These are phyloP conservation scores for Calonectria hawksworthii DNA, from an alignment of 2,329 filamentous ascomycete species.

Conservation along the genomic window DNA sequence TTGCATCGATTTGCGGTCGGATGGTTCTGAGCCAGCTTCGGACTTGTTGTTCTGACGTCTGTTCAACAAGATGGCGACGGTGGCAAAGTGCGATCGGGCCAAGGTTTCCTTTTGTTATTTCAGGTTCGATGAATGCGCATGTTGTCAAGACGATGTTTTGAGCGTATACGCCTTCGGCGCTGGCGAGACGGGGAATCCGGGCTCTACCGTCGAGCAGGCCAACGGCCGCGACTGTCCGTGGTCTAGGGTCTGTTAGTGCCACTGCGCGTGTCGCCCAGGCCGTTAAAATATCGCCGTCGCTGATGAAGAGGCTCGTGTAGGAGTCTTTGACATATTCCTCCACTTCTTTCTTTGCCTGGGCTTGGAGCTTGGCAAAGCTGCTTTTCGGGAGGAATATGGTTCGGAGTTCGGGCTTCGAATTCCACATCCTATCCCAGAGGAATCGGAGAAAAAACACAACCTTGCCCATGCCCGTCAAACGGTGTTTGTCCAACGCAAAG, in stretches of 20 bases:
- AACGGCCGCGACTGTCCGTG: slow-evolving; percentile 41
- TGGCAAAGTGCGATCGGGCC: slow-evolving; percentile 47
- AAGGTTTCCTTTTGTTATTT: slow-evolving; percentile 41
- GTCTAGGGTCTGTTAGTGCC: slow-evolving; percentile 24
- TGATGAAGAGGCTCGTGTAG: slow-evolving; percentile 53
- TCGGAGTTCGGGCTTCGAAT: slow-evolving; percentile 50
- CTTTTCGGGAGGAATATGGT: slow-evolving; percentile 55
- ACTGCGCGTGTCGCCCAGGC: slow-evolving; percentile 55
- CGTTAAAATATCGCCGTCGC: slow-evolving; percentile 60
- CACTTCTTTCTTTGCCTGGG: slow-evolving; percentile 14
- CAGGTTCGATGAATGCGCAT: slow-evolving; percentile 39
- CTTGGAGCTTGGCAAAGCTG: slow-evolving; percentile 12
- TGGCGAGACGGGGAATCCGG: slow-evolving; percentile 37
- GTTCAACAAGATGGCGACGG: slow-evolving; percentile 51
- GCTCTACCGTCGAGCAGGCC: slow-evolving; percentile 44
- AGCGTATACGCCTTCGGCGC: slow-evolving; percentile 40
- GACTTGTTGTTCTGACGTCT: slow-evolving; percentile 51
- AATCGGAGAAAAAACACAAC: slow-evolving; percentile 34
- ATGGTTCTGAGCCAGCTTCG: slow-evolving; percentile 35
- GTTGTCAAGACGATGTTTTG: slow-evolving; percentile 46
- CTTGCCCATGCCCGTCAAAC: not conserved
- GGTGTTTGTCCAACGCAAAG: slow-evolving; percentile 43
- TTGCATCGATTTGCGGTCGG: slow-evolving; percentile 26
- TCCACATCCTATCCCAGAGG: slow-evolving; percentile 50
- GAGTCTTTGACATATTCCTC: not conserved